Evolutionary conservation across 169 alveolate species (phyloP).

Genomic region (Miamiensis avidus): DNA sequence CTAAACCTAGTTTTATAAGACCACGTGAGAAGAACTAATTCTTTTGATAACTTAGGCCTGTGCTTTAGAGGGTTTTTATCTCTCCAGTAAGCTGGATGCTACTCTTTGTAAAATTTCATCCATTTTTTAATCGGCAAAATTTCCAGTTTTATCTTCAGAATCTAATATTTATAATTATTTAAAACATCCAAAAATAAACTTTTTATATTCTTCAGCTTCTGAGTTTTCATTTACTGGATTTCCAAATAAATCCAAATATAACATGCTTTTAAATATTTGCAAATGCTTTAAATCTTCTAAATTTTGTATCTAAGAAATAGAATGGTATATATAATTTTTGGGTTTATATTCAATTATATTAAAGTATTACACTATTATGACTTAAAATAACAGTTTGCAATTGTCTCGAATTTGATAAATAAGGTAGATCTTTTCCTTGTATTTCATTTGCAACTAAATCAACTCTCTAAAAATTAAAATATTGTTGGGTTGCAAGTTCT

Average conservation of each 20-base stretch:
- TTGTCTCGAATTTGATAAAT: slow-evolving; percentile 16
- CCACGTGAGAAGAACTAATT: not conserved
- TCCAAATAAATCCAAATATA: slow-evolving; percentile 6
- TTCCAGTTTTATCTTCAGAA: slow-evolving; percentile 18
- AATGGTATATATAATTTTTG: no score
- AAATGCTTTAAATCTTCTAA: slow-evolving; percentile 11
- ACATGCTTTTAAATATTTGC: not conserved
- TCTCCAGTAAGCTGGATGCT: not conserved
- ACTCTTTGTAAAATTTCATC: slow-evolving; percentile 10
- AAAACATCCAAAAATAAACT: not conserved
- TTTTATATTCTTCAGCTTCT: not conserved
- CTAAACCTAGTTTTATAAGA: no score
- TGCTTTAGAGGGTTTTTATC: not conserved
- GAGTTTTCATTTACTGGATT: slow-evolving; percentile 15
- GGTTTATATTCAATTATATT: no score
- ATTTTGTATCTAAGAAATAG: slow-evolving; percentile 9
- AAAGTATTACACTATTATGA: no score
- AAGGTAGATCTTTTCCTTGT: not conserved
- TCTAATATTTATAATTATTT: slow-evolving; percentile 5
- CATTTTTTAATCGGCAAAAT: not conserved
- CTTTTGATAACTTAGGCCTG: not conserved
- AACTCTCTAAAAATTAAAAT: no score
- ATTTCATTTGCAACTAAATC: slow-evolving; percentile 16
- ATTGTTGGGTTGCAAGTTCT: no score
- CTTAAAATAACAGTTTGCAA: slow-evolving; percentile 10